These are phyloP conservation scores for Cyberlindnera xylosilytica DNA, from an alignment of 805 yeast genomes.

Conservation along the genomic window DNA sequence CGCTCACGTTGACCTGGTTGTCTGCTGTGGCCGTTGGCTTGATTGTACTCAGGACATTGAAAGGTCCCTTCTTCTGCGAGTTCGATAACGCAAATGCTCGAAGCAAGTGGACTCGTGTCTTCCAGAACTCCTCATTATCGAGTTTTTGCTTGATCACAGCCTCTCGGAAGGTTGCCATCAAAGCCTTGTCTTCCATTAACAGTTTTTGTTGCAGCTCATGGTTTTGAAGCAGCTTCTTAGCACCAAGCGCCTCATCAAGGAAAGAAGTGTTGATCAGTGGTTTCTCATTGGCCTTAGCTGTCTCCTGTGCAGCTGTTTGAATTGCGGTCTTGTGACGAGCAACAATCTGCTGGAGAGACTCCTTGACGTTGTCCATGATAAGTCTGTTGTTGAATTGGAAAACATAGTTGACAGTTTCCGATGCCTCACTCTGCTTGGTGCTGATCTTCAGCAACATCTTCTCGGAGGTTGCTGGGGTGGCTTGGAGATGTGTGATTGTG, in stretches of 20 bases:
- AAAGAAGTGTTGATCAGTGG: slow-evolving; percentile 36
- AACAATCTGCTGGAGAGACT: slow-evolving; percentile 61
- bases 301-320: slow-evolving; percentile 24
- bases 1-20: slow-evolving; percentile 88
- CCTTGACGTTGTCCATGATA: slow-evolving; percentile 73
- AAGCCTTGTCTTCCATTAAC: slow-evolving; percentile 60
- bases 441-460: slow-evolving; percentile 64
- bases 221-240: slow-evolving; percentile 61
- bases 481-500: slow-evolving; percentile 52
- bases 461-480: slow-evolving; percentile 63
- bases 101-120: slow-evolving; percentile 70
- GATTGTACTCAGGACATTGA: slow-evolving; percentile 89
- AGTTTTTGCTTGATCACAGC: slow-evolving; percentile 78
- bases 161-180: slow-evolving; percentile 78
- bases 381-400: slow-evolving; percentile 69
- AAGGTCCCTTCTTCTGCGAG: slow-evolving; percentile 87
- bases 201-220: slow-evolving; percentile 75
- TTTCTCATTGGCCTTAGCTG: slow-evolving; percentile 19
- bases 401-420: slow-evolving; percentile 30
- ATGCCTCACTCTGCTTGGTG: slow-evolving; percentile 37
- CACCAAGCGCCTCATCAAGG: slow-evolving; percentile 48
- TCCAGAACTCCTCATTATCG: slow-evolving; percentile 85
- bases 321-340: slow-evolving; percentile 51
- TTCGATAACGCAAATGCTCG: slow-evolving; percentile 83
- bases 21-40: slow-evolving; percentile 92